phyloP scores from a whole-genome alignment of 257 asterid species.

The Catharanthus roseus region DNA sequence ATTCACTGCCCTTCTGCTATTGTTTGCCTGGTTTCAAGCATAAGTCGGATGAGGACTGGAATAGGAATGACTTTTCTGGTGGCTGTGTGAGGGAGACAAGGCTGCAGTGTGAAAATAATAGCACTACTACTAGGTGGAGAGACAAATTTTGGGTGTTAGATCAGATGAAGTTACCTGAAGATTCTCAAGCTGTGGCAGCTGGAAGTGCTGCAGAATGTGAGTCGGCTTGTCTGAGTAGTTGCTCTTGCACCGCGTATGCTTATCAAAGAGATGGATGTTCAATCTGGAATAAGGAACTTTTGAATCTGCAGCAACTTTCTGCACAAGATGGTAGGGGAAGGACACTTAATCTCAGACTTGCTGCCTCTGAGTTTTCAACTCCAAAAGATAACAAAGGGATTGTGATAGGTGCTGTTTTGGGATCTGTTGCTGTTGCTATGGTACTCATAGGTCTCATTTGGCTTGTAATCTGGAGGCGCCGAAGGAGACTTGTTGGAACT shows the following conservation, averaged over 20 bases:
- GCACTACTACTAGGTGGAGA: conserved; percentile 4
- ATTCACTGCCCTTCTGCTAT: conserved; percentile 26
- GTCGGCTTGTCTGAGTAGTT: conserved; percentile 35
- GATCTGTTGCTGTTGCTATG: conserved; percentile 24
- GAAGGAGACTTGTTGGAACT: conserved; percentile 11
- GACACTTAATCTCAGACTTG: conserved; percentile 22
- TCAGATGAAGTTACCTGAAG: conserved; percentile 19
- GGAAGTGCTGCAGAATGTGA: conserved; percentile 30
- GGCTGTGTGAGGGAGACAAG: conserved; percentile 32
- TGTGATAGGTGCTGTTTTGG: conserved; percentile 30
- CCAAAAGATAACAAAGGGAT: conserved; percentile 21
- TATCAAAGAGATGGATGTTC: conserved; percentile 21
- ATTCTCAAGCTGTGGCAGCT: conserved; percentile 11
- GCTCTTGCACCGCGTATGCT: conserved; percentile 43
- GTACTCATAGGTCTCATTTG: conserved; percentile 18
- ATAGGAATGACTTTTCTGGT: conserved; percentile 31
- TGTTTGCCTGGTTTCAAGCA: conserved; percentile 35
- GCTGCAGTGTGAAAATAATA: conserved; percentile 24
- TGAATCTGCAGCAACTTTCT: conserved; percentile 22
- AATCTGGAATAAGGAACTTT: conserved; percentile 13
- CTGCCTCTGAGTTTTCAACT: conserved; percentile 29
- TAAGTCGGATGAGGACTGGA: conserved; percentile 27
- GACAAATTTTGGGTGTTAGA: conserved; percentile 21
- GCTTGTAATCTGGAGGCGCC: conserved; percentile 20
- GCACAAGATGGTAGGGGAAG: conserved; percentile 22